Conservation (phyloP, 768 basidiomycete genomes). For the Xerocomus spinulosus region DNA sequence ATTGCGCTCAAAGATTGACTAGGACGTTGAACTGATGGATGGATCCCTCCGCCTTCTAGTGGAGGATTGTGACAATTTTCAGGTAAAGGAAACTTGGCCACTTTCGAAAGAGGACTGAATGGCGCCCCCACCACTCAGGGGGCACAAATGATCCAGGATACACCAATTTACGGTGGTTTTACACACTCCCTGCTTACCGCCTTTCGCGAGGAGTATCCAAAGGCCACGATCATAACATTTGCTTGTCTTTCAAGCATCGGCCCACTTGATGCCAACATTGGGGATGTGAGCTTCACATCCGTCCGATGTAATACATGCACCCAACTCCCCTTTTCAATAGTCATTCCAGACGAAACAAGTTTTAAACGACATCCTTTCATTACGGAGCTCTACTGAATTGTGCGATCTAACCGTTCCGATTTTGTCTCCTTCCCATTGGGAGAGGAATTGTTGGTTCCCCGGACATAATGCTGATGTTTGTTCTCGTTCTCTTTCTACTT, state of each 20-base stretch:
- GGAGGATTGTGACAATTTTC: slow-evolving; percentile 72
- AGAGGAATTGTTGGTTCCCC: slow-evolving; percentile 26
- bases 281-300: slow-evolving; percentile 40
- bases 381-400: slow-evolving; percentile 47
- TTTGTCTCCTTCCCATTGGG: slow-evolving; percentile 43
- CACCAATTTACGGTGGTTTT: slow-evolving; percentile 62
- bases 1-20: not conserved
- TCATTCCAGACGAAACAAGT: slow-evolving; percentile 36
- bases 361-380: slow-evolving; percentile 60
- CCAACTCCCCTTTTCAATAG: slow-evolving; percentile 23
- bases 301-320: slow-evolving; percentile 1
- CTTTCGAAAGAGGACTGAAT: not conserved
- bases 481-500: slow-evolving; percentile 7
- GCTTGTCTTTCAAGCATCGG: slow-evolving; percentile 50
- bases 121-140: slow-evolving; percentile 41
- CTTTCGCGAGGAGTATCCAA: slow-evolving; percentile 65
- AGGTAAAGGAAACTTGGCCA: slow-evolving; percentile 39
- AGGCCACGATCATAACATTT: slow-evolving; percentile 54
- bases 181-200: slow-evolving; percentile 51
- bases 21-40: slow-evolving; percentile 69
- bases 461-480: slow-evolving; percentile 14
- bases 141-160: slow-evolving; percentile 62
- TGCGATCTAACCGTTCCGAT: slow-evolving; percentile 51
- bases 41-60: slow-evolving; percentile 59
- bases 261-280: slow-evolving; percentile 31